Evolutionary conservation across 306 rosid genomes (phyloP).

Genomic region (Biancaea sappan): DNA sequence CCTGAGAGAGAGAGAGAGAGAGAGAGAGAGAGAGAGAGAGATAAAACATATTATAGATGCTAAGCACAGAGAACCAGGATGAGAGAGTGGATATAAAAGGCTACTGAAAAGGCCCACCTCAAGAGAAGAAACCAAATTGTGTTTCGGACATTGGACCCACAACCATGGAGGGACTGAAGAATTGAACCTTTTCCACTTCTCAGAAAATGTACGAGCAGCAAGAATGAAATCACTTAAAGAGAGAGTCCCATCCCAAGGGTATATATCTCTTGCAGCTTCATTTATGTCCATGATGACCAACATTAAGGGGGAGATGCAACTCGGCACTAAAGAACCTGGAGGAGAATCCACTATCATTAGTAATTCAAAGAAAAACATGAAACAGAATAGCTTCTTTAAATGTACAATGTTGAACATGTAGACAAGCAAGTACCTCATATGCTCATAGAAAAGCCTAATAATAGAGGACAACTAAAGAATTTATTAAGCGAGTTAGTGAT

Average conservation of each 20-base stretch:
- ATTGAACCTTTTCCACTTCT: slow-evolving; percentile 59
- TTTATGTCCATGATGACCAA: slow-evolving; percentile 36
- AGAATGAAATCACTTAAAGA: slow-evolving; percentile 52
- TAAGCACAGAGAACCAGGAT: background rate
- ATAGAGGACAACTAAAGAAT: background rate
- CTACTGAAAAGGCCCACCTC: slow-evolving; percentile 34
- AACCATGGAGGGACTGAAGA: slow-evolving; percentile 64
- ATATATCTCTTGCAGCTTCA: slow-evolving; percentile 25
- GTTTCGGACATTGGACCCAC: slow-evolving; percentile 57
- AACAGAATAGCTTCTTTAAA: background rate
- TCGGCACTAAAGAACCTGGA: background rate
- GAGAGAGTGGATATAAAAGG: background rate
- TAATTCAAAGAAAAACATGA: background rate
- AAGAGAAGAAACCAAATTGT: slow-evolving; percentile 39
- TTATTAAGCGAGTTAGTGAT: background rate
- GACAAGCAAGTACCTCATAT: background rate
- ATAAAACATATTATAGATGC: slow-evolving; percentile 6
- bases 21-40: background rate
- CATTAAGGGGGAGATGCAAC: background rate
- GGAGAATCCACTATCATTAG: background rate
- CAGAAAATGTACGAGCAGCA: slow-evolving; percentile 59
- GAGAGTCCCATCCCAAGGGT: slow-evolving; percentile 69
- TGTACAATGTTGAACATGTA: background rate
- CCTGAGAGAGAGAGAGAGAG: slow-evolving; percentile 32
- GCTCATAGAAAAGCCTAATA: background rate